Evolutionary conservation across 257 asterid species (phyloP).

Genomic region (Nicotiana knightiana): DNA sequence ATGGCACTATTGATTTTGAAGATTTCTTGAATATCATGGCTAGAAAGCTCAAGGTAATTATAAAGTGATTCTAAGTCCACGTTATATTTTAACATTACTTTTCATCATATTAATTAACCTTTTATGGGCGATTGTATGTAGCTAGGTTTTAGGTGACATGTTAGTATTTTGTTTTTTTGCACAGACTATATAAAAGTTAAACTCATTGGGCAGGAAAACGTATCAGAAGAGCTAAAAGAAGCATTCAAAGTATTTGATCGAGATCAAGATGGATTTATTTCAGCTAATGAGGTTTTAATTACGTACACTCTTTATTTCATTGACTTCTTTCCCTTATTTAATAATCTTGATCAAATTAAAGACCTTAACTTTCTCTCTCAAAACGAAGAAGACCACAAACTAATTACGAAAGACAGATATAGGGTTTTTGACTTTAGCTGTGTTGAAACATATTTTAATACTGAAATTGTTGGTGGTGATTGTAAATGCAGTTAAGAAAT

Average conservation of each 20-base stretch:
- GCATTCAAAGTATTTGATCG: conserved; percentile 70
- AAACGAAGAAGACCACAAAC: neutral
- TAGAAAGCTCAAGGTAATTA: conserved; percentile 41
- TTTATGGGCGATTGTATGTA: no score
- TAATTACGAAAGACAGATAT: neutral
- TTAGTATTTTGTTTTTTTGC: no score
- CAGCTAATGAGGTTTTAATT: conserved; percentile 45
- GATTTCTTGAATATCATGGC: conserved; percentile 58
- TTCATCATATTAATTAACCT: no score
- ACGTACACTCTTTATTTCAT: neutral
- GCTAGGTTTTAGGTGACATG: neutral
- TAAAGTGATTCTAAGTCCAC: neutral
- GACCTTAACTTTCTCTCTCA: neutral
- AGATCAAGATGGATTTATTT: conserved; percentile 77
- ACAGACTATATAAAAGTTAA: neutral
- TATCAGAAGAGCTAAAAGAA: conserved; percentile 54
- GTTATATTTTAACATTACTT: no score
- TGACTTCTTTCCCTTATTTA: neutral
- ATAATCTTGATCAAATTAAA: neutral
- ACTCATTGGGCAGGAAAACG: conserved; percentile 33
- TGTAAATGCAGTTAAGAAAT: conserved; percentile 43
- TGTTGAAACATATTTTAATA: neutral
- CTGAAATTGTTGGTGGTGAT: neutral
- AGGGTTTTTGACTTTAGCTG: neutral
- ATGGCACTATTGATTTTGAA: conserved; percentile 45